These are phyloP conservation scores for Saturnispora besseyi DNA, from an alignment of 805 yeast genomes.

Conservation along the genomic window DNA sequence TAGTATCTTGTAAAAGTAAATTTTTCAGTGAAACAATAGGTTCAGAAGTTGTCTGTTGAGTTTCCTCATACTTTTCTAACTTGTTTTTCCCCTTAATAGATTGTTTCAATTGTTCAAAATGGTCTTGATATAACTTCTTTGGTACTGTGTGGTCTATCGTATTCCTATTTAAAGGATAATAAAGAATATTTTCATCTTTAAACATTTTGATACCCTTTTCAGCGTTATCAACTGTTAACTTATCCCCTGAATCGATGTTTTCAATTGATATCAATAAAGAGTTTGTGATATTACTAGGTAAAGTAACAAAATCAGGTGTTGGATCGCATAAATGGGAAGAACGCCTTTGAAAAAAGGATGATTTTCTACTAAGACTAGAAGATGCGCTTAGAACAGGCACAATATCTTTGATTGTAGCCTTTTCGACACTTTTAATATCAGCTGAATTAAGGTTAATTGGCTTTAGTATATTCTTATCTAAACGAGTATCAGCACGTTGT, in stretches of 20 bases:
- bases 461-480: not conserved
- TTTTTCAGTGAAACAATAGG: not conserved
- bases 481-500: too few relatives aligned
- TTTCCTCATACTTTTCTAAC: not conserved
- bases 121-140: not conserved
- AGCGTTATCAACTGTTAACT: not conserved
- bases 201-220: not conserved
- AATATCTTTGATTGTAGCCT: not conserved
- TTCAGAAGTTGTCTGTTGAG: not conserved
- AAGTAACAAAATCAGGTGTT: not conserved
- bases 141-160: not conserved
- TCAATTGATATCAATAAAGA: not conserved
- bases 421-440: not conserved
- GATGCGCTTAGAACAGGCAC: too few relatives aligned
- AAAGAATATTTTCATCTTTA: conserved; percentile 3
- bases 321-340: not conserved
- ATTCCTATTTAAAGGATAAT: not conserved
- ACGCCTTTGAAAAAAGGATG: not conserved
- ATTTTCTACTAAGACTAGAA: not conserved
- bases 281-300: not conserved
- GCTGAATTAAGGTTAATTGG: not conserved
- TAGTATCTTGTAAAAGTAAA: not conserved
- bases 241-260: not conserved
- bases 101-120: not conserved
- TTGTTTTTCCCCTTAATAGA: not conserved